Evolutionary conservation across 345 rosid genomes (phyloP).

Genomic region (Eucalyptus polyanthemos): DNA sequence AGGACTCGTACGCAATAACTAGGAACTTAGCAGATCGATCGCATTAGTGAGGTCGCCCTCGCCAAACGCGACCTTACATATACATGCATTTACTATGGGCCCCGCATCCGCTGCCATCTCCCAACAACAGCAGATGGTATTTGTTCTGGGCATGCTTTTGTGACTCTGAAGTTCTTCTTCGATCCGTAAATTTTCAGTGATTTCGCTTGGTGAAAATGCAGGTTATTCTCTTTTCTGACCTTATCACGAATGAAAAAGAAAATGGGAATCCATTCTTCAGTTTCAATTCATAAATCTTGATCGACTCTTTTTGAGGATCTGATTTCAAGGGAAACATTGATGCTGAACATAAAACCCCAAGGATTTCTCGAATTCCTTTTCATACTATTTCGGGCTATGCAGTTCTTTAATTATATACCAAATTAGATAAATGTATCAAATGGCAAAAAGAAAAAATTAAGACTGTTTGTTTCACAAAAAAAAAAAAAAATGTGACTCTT

Average conservation of each 20-base stretch:
- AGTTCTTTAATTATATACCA: too few species aligned
- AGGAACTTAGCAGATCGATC: neutral
- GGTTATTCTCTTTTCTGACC: neutral
- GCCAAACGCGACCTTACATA: neutral
- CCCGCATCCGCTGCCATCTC: neutral
- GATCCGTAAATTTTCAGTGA: neutral
- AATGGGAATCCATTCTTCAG: neutral
- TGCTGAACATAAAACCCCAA: neutral
- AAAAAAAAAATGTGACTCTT: too few species aligned
- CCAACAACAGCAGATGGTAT: neutral
- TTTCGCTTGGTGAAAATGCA: neutral
- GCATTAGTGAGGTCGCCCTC: fast-evolving
- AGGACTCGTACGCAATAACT: fast-evolving
- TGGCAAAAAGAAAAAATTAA: too few species aligned
- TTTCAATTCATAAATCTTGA: neutral
- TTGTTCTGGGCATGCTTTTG: neutral
- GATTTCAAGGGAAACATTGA: neutral
- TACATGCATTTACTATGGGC: neutral
- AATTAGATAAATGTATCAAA: too few species aligned
- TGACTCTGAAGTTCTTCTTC: neutral
- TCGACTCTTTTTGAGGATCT: neutral
- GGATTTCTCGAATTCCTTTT: neutral
- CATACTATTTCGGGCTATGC: neutral
- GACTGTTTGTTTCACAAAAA: too few species aligned
- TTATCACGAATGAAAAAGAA: neutral